phyloP scores from a whole-genome alignment of 352 stramenopile species.

The Poterioochromonas sp. region DNA sequence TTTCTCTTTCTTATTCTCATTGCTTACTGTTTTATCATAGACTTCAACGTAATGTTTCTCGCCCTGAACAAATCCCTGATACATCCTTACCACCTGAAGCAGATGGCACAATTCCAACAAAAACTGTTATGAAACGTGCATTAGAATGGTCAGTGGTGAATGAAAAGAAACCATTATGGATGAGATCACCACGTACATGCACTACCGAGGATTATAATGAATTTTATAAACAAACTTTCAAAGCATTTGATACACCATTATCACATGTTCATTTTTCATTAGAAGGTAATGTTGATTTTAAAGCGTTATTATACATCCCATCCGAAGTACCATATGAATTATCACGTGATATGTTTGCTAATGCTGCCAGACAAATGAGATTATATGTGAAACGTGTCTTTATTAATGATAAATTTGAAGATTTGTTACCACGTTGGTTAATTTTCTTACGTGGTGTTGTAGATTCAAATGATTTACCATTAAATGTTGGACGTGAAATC shows the following conservation, averaged over 20 bases:
- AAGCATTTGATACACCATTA: slow-evolving; percentile 70
- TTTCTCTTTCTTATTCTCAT: background rate
- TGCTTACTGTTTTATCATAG: slow-evolving; percentile 64
- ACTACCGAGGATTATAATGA: slow-evolving; percentile 90
- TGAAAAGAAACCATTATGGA: slow-evolving; percentile 84
- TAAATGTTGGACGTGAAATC: slow-evolving; percentile 68
- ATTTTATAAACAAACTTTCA: slow-evolving; percentile 71
- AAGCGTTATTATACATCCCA: slow-evolving; percentile 93
- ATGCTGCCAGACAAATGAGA: slow-evolving; percentile 55
- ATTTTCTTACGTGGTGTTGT: slow-evolving; percentile 60
- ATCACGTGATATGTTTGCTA: slow-evolving; percentile 66
- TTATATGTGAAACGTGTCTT: slow-evolving; percentile 73
- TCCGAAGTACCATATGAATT: slow-evolving; percentile 70
- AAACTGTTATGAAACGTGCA: slow-evolving; percentile 56
- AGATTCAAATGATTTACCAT: slow-evolving; percentile 61
- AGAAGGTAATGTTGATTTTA: slow-evolving; percentile 96
- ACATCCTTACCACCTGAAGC: slow-evolving; percentile 44
- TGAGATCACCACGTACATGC: slow-evolving; percentile 83
- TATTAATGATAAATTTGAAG: slow-evolving; percentile 72
- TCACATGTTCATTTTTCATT: slow-evolving; percentile 91
- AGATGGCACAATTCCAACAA: slow-evolving; percentile 60
- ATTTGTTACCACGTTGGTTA: slow-evolving; percentile 60
- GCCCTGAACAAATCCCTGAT: slow-evolving; percentile 15
- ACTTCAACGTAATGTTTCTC: background rate
- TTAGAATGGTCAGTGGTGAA: slow-evolving; percentile 52